Evolutionary conservation across 495 filamentous ascomycete genomes (phyloP).

Genomic region (Neurospora sp.): DNA sequence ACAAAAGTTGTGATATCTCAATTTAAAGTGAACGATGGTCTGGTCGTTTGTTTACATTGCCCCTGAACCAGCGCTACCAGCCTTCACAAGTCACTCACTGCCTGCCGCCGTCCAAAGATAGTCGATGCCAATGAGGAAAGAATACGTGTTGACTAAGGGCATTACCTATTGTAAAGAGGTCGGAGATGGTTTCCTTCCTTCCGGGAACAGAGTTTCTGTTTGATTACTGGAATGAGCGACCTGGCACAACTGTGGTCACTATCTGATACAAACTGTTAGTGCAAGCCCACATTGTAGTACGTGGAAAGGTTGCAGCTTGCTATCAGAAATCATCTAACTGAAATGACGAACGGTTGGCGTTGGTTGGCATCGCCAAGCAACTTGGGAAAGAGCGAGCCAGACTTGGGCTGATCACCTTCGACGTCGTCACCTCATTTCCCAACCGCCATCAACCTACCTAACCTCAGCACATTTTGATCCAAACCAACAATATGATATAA

Average conservation of each 20-base stretch:
- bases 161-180: not conserved
- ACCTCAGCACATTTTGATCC: not conserved
- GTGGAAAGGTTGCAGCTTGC: not conserved
- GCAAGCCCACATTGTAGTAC: not conserved
- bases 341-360: not conserved
- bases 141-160: too few relatives aligned
- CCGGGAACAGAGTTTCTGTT: not conserved
- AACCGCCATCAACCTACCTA: too few relatives aligned
- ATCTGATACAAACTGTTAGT: not conserved
- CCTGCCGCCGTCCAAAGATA: not conserved
- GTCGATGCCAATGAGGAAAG: too few relatives aligned
- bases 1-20: too few relatives aligned
- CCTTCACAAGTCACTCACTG: not conserved
- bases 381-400: not conserved
- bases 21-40: not conserved
- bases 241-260: not conserved
- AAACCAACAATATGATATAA: not conserved
- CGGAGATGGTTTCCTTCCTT: not conserved
- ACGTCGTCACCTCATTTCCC: not conserved
- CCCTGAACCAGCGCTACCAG: not conserved
- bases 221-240: not conserved
- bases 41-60: not conserved
- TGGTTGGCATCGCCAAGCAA: not conserved
- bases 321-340: not conserved
- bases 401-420: not conserved